phyloP scores from a whole-genome alignment of 805 yeast species.

The Schwanniomyces vanrijiae region DNA sequence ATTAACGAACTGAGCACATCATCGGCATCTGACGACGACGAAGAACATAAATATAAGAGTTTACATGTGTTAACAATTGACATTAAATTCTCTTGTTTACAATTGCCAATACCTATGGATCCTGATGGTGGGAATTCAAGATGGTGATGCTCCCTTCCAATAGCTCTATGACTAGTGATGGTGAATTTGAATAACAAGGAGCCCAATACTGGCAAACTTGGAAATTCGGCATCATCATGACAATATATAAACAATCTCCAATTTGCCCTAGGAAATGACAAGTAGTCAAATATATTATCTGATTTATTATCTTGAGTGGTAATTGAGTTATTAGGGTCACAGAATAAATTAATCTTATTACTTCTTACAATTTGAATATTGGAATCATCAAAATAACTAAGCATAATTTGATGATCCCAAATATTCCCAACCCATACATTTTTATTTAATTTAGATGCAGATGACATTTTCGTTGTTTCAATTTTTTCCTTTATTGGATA shows the following conservation, averaged over 20 bases:
- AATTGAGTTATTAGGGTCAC: conserved; percentile 52
- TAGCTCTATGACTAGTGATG: conserved; percentile 21
- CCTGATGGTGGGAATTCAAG: conserved; percentile 86
- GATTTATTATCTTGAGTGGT: conserved; percentile 34
- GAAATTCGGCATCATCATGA: conserved; percentile 58
- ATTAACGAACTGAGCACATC: conserved; percentile 49
- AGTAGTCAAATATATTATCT: conserved; percentile 11
- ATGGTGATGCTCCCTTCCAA: conserved; percentile 19
- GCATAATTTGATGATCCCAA: conserved; percentile 59
- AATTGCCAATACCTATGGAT: conserved; percentile 72
- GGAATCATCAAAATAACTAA: conserved; percentile 10
- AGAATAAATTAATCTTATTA: conserved; percentile 37
- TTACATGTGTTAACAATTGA: conserved; percentile 71
- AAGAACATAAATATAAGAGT: conserved; percentile 48
- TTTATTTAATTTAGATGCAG: conserved; percentile 59
- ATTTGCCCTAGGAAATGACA: conserved; percentile 49
- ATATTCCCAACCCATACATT: conserved; percentile 83
- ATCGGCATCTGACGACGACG: conserved; percentile 32
- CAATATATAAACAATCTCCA: conserved; percentile 62
- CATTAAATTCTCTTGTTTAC: conserved; percentile 58
- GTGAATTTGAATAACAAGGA: conserved; percentile 32
- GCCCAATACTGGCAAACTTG: conserved; percentile 40
- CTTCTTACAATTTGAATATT: not conserved
- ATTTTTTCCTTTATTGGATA: conserved; percentile 70
- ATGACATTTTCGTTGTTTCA: conserved; percentile 83